These are phyloP conservation scores for Kodamaea kaohsiungensis DNA, from an alignment of 805 yeast species.

Conservation along the genomic window DNA sequence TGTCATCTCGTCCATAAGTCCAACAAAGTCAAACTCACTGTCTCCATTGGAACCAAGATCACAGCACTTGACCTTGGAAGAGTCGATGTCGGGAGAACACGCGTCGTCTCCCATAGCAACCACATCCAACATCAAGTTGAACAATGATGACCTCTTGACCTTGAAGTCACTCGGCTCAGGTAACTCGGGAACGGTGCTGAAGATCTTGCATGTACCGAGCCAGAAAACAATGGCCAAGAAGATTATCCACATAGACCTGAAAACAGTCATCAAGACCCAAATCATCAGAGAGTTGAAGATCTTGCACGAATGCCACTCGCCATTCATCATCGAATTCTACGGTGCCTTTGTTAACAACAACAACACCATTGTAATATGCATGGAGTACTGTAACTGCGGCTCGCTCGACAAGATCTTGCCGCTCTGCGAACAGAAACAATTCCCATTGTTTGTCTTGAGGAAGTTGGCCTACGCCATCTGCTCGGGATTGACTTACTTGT, in stretches of 20 bases:
- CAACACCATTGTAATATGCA: constrained; percentile 81
- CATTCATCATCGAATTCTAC: constrained; percentile 83
- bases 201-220: constrained; percentile 86
- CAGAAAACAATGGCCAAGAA: constrained; percentile 90
- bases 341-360: constrained; percentile 75
- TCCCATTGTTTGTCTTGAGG: constrained; percentile 66
- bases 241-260: constrained; percentile 81
- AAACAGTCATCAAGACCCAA: constrained; percentile 75
- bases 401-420: constrained; percentile 81
- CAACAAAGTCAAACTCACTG: constrained; percentile 32
- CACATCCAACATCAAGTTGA: constrained; percentile 30
- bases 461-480: constrained; percentile 76
- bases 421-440: constrained; percentile 36
- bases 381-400: constrained; percentile 96
- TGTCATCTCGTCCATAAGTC: constrained; percentile 43
- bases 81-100: constrained; percentile 10
- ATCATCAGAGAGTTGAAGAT: constrained; percentile 86
- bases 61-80: constrained; percentile 8
- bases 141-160: constrained; percentile 65
- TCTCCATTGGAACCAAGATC: constrained; percentile 17
- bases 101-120: constrained; percentile 34
- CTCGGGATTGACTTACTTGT: constrained; percentile 78
- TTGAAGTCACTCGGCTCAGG: constrained; percentile 87
- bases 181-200: constrained; percentile 88
- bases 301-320: constrained; percentile 84